Base-by-base conservation (phyloP, 2,329 filamentous ascomycete genomes). In the Pseudogymnoascus sp. region DNA sequence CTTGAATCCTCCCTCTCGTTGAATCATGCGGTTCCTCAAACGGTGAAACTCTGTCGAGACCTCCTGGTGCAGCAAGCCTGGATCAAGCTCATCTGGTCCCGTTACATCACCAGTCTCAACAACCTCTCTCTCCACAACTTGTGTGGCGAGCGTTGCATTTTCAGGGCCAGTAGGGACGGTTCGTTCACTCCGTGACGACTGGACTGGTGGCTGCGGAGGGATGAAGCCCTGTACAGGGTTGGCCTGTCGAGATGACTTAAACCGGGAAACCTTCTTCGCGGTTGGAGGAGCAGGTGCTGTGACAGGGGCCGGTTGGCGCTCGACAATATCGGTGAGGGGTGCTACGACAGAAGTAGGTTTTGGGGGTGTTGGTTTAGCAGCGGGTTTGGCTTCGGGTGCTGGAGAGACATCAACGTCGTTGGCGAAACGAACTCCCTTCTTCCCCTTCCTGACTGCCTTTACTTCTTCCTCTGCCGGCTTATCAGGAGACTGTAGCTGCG, bases 371-470 rank as follows among this genome's bases (percentile, higher is more conserved):
- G 67, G 33, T 31, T 65, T 70, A 63, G 61, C 63, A 63, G 60
- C 67, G 63, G 67, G 66, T 66, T 70, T 69, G 58, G 68, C 68
- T 67, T 68, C 66, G 35, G 76, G 67, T 21, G 75, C 73, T 55
- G 76, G 78, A 31, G 89, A 87, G 65, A 96, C 86, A 68, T 95
- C 90, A 35, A 96, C 77, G 5, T 81, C 80, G 35, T 87, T 78
- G 1, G 91, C 88, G 74, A 96, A 96, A n/a, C 88, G 85, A 25
- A 96, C 92, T 14, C 84, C 87, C 76, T 95, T 96, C 71, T 82
- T 73, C 4, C 61, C 37, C 38, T 63, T 61, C 11, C 62, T 62
- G 37, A 41, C 59, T 11, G 12, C 18, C n/a, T 38, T 25, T 7
- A 4, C 23, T n/a, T 69, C 66, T 9, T 67, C 64, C 60, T 75